Evolutionary conservation across 2,329 filamentous ascomycete species (phyloP).

Genomic region (Ciborinia camelliae): DNA sequence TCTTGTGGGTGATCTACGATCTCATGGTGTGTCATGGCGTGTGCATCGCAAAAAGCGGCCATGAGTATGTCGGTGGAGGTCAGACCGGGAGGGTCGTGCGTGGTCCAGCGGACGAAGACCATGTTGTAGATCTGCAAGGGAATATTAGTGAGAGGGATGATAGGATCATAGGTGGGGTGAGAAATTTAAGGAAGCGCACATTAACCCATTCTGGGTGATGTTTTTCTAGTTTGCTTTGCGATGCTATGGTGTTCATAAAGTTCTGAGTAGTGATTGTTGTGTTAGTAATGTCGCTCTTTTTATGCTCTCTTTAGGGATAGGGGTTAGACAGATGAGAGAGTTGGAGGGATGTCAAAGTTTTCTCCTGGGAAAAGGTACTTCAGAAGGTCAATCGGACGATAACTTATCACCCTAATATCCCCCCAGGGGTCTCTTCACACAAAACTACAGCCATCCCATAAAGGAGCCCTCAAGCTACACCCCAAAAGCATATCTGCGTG

Average conservation of each 20-base stretch:
- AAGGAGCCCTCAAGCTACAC: background rate
- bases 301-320: background rate
- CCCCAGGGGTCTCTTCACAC: background rate
- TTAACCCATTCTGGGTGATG: slow-evolving; percentile 79
- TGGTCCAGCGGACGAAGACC: slow-evolving; percentile 70
- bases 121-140: slow-evolving; percentile 63
- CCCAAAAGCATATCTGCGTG: background rate
- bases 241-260: slow-evolving; percentile 70
- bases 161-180: background rate
- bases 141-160: background rate
- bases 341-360: background rate
- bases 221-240: slow-evolving; percentile 63
- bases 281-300: background rate
- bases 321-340: background rate
- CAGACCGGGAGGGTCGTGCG: slow-evolving; percentile 64
- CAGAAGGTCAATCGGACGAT: background rate
- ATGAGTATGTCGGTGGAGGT: slow-evolving; percentile 60
- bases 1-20: background rate
- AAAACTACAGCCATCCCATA: background rate
- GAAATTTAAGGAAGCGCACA: slow-evolving; percentile 42
- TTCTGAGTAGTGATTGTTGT: slow-evolving; percentile 46
- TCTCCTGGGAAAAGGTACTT: background rate
- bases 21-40: background rate
- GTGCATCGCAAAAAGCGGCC: slow-evolving; percentile 54
- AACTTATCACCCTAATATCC: background rate